A percentile compares a stretch with the other conserved stretches of the same genome.
These are phyloP conservation scores for Sporothrix luriei DNA, from an alignment of 2,329 filamentous ascomycete species.

Conservation along the genomic window DNA sequence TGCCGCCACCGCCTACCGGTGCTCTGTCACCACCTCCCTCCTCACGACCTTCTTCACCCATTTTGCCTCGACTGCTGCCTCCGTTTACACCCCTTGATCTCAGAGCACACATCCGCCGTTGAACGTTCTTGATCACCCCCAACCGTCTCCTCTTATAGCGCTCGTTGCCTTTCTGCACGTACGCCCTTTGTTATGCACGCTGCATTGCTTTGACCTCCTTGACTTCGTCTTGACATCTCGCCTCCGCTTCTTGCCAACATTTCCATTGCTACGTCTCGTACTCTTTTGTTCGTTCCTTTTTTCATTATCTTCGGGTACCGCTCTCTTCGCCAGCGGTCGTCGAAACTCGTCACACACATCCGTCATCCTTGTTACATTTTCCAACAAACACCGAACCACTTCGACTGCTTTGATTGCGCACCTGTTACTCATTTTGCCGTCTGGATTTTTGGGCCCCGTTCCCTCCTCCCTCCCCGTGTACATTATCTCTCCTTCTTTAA, in stretches of 20 bases:
- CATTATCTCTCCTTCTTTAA: slow-evolving; percentile 26
- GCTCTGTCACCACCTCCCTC: slow-evolving; percentile 16
- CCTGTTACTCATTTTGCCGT: slow-evolving; percentile 16
- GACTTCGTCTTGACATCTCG: background rate
- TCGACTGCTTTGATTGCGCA: background rate
- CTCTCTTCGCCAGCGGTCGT: slow-evolving; percentile 12
- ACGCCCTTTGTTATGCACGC: background rate
- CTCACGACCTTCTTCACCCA: background rate
- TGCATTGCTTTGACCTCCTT: slow-evolving; percentile 5
- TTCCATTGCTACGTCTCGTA: background rate
- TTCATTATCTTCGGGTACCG: background rate
- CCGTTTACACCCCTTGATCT: background rate
- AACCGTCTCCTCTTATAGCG: background rate
- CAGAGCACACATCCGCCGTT: background rate
- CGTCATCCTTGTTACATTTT: slow-evolving; percentile 8
- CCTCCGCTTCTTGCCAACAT: background rate
- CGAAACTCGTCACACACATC: slow-evolving; percentile 14
- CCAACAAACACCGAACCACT: background rate
- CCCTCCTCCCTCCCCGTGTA: slow-evolving; percentile 33
- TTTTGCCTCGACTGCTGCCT: background rate
- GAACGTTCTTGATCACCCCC: background rate
- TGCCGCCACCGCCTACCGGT: background rate
- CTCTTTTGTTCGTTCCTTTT: background rate
- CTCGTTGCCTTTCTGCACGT: background rate
- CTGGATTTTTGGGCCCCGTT: background rate